Evolutionary conservation across 257 asterid genomes (phyloP).

Genomic region (Capsicum rhomboideum): DNA sequence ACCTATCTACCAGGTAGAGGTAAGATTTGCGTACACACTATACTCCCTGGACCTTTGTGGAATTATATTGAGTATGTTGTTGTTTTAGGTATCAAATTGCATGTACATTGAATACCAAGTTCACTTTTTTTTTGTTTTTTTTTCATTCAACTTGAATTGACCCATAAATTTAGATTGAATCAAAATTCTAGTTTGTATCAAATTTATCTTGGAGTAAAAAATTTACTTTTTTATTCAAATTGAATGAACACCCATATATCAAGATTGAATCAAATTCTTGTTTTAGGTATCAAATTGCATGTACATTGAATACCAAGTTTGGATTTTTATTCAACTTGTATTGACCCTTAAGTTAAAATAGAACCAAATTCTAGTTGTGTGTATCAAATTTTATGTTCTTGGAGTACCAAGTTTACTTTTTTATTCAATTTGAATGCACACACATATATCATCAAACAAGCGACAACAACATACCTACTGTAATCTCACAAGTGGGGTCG

Average conservation of each 20-base stretch:
- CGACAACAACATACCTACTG: no score
- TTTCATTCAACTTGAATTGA: background rate
- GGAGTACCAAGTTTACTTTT: no score
- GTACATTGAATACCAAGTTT: background rate
- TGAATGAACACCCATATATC: background rate
- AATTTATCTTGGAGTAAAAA: background rate
- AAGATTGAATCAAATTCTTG: background rate
- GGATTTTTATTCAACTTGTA: background rate
- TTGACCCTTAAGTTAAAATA: background rate
- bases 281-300: background rate
- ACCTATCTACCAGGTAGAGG: no score
- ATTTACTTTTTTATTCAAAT: background rate
- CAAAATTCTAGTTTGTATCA: no score
- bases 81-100: background rate
- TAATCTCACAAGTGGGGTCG: no score
- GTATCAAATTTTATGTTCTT: background rate
- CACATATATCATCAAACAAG: no score
- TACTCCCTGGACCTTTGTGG: no score
- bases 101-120: background rate
- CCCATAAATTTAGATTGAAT: background rate
- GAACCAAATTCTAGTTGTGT: background rate
- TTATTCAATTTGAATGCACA: no score
- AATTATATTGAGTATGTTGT: no score
- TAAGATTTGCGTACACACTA: no score
- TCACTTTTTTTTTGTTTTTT: background rate